Evolutionary conservation across 495 filamentous ascomycete genomes (phyloP).

Genomic region (Beverwykella pulmonaria): DNA sequence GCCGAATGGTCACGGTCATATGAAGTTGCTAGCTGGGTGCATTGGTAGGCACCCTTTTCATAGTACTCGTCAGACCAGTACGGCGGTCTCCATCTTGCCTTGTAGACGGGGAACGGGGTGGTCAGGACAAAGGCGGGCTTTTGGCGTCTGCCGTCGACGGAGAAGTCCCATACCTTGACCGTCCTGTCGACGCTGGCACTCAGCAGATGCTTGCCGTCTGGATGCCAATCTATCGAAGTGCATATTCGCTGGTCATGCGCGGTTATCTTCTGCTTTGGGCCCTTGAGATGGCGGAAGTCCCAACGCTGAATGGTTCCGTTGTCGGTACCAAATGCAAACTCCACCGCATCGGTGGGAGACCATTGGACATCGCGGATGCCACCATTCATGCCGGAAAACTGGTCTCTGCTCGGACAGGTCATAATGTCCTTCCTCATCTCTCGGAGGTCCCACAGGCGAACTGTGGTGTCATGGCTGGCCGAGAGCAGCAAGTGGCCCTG

Average conservation of each 20-base stretch:
- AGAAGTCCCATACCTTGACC: slow-evolving; percentile 92
- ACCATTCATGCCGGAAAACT: slow-evolving; percentile 68
- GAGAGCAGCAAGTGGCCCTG: slow-evolving; percentile 76
- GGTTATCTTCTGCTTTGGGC: slow-evolving; percentile 70
- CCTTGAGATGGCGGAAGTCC: slow-evolving; percentile 64
- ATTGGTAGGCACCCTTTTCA: slow-evolving; percentile 65
- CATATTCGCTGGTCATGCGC: slow-evolving; percentile 77
- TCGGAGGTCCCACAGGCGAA: slow-evolving; percentile 78
- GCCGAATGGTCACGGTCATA: slow-evolving; percentile 68
- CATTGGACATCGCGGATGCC: slow-evolving; percentile 85
- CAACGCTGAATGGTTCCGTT: slow-evolving; percentile 74
- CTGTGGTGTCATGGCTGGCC: slow-evolving; percentile 88
- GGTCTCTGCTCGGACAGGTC: slow-evolving; percentile 55
- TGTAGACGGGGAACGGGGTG: slow-evolving; percentile 68
- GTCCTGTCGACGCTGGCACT: slow-evolving; percentile 82
- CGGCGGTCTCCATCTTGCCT: slow-evolving; percentile 84
- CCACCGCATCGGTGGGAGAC: slow-evolving; percentile 79
- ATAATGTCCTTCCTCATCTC: slow-evolving; percentile 55
- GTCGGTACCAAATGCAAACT: slow-evolving; percentile 91
- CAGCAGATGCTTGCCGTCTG: slow-evolving; percentile 85
- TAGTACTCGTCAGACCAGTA: slow-evolving; percentile 69
- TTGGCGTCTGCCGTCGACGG: slow-evolving; percentile 72
- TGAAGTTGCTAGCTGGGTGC: slow-evolving; percentile 68
- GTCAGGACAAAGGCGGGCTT: slow-evolving; percentile 67
- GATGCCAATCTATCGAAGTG: slow-evolving; percentile 90